These are phyloP conservation scores for Nothomitra cinnamomea DNA, from an alignment of 2,329 filamentous ascomycete genomes.

Conservation along the genomic window DNA sequence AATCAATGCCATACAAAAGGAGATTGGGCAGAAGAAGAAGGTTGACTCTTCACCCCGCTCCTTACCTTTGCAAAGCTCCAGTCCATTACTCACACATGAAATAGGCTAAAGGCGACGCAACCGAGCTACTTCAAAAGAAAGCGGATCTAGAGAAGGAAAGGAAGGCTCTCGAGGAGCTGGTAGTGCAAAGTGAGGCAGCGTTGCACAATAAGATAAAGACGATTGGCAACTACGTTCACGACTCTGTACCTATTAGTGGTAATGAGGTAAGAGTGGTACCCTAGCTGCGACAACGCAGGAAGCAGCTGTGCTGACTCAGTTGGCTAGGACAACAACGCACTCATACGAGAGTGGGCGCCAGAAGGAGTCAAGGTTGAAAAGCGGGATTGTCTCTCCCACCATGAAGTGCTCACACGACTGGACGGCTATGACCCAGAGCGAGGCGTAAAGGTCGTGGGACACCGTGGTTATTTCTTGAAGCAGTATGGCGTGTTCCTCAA, in stretches of 20 bases:
- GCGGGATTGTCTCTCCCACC: slow-evolving; percentile 68
- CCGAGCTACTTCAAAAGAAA: slow-evolving; percentile 65
- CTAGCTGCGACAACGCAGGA: not conserved
- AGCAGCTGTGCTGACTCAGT: slow-evolving; percentile 2
- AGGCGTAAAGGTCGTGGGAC: slow-evolving; percentile 84
- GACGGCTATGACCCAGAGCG: slow-evolving; percentile 89
- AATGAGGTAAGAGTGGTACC: slow-evolving; percentile 42
- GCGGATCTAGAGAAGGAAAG: slow-evolving; percentile 62
- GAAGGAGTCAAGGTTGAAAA: slow-evolving; percentile 59
- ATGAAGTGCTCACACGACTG: slow-evolving; percentile 76
- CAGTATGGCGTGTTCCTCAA: slow-evolving; percentile 84
- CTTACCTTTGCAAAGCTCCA: not conserved
- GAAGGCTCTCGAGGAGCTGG: slow-evolving; percentile 58
- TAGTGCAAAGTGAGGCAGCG: slow-evolving; percentile 54
- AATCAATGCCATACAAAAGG: slow-evolving; percentile 80
- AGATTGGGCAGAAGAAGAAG: slow-evolving; percentile 87
- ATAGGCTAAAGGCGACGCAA: slow-evolving; percentile 71
- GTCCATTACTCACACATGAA: not conserved
- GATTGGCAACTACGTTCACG: slow-evolving; percentile 85
- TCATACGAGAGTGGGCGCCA: slow-evolving; percentile 66
- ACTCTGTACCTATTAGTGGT: slow-evolving; percentile 65
- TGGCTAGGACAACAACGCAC: slow-evolving; percentile 55
- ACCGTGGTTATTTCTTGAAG: slow-evolving; percentile 83
- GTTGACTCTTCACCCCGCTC: slow-evolving; percentile 20
- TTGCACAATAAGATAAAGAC: slow-evolving; percentile 65